Evolutionary conservation across 163 green algal genomes (phyloP).

Genomic region (Smithsoniella earleae): DNA sequence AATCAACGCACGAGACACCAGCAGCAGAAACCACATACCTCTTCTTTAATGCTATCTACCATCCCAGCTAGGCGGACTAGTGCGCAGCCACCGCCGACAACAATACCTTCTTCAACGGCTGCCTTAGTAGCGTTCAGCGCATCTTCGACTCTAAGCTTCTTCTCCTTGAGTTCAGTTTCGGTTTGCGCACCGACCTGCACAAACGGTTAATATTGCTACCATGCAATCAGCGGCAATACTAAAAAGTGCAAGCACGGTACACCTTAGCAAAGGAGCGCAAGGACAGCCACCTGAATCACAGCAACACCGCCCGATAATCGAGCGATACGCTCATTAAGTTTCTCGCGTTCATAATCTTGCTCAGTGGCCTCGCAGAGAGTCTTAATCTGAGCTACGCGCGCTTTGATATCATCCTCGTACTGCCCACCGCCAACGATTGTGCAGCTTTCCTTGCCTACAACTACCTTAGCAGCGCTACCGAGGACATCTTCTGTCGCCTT

Average conservation of each 20-base stretch:
- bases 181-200: slow-evolving; percentile 90
- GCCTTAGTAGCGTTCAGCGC: slow-evolving; percentile 98
- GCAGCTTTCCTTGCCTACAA: slow-evolving; percentile 77
- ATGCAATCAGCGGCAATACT: background rate
- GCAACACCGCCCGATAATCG: slow-evolving; percentile 86
- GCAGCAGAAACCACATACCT: too few species aligned
- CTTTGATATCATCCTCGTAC: slow-evolving; percentile 72
- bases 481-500: slow-evolving; percentile 89
- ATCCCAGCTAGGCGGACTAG: slow-evolving; percentile 75
- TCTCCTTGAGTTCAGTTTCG: slow-evolving; percentile 99
- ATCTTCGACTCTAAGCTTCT: slow-evolving; percentile 99
- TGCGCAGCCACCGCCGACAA: slow-evolving; percentile 95
- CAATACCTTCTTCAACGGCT: slow-evolving; percentile 96
- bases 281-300: slow-evolving; percentile 96
- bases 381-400: slow-evolving; percentile 89
- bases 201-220: background rate
- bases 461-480: slow-evolving; percentile 79
- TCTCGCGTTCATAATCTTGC: slow-evolving; percentile 97
- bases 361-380: slow-evolving; percentile 73
- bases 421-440: slow-evolving; percentile 91
- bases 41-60: slow-evolving; percentile 72
- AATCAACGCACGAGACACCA: too few species aligned
- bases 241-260: too few species aligned
- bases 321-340: slow-evolving; percentile 98
- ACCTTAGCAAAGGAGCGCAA: too few species aligned